Evolutionary conservation across 2,329 filamentous ascomycete genomes (phyloP).

Genomic region (Nigrospora oryzae): DNA sequence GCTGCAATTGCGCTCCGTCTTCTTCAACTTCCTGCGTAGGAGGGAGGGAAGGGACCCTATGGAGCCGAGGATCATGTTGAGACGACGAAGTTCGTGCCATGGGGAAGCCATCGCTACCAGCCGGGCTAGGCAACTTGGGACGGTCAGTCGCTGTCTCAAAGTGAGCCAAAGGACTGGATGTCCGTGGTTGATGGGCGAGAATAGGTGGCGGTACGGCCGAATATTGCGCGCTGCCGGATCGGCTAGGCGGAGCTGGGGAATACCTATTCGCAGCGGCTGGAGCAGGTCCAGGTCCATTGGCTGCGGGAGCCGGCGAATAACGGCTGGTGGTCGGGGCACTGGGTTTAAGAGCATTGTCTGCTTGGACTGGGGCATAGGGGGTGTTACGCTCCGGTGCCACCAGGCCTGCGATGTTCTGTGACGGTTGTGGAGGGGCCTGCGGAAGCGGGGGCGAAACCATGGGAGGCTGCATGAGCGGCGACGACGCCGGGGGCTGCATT

Average conservation of each 20-base stretch:
- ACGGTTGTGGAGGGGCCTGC: conserved; percentile 12
- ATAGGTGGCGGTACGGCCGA: conserved; percentile 32
- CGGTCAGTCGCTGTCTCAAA: conserved; percentile 45
- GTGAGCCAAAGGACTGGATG: conserved; percentile 58
- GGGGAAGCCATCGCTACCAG: conserved; percentile 29
- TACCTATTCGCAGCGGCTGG: conserved; percentile 41
- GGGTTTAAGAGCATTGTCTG: conserved; percentile 21
- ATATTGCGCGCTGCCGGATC: conserved; percentile 31
- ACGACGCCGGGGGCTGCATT: conserved; percentile 9
- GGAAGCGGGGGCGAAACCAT: conserved; percentile 7
- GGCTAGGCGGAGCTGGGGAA: conserved; percentile 37
- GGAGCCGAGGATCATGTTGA: conserved; percentile 44
- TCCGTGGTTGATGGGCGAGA: conserved; percentile 52
- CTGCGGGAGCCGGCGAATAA: conserved; percentile 55
- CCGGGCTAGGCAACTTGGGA: conserved; percentile 15
- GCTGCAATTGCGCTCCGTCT: conserved; percentile 30
- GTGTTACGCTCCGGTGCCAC: conserved; percentile 43
- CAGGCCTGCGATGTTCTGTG: conserved; percentile 20
- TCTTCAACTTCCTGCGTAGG: conserved; percentile 56
- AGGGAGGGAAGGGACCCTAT: conserved; percentile 48
- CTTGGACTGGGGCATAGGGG: conserved; percentile 42
- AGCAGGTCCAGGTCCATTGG: conserved; percentile 27
- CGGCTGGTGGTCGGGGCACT: conserved; percentile 26
- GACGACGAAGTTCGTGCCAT: conserved; percentile 44
- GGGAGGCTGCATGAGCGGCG: conserved; percentile 10